Evolutionary conservation across 768 basidiomycete genomes (phyloP), one percentile per base, ranked within the genome.

Genomic region (Tephrocybe sp.): DNA sequence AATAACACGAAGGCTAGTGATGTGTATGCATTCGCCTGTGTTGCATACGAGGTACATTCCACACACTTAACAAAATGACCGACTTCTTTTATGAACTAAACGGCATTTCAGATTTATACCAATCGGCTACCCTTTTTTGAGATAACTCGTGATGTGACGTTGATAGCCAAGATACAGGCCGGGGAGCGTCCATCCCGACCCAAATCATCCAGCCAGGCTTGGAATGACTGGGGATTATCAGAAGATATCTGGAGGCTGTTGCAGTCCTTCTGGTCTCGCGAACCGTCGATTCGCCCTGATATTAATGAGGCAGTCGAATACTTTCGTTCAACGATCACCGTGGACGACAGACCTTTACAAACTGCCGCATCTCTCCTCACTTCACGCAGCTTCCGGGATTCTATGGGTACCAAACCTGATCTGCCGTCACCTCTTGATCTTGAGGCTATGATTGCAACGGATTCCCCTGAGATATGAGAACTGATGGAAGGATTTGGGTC

Each of bases 31-130:
- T 58, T 52, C 23, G 52, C 53, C 6, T 58, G 53, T 39, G 55
- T 55, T 16, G 47, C 49, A n/a, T 64, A 58, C 29, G 61, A 64
- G 55, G 62, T 60, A 33, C n/a, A 0, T n/a, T 19, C 33, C 15
- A 5, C 37, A 7, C 18, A 19, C 15, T 6, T 1, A n/a, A n/a
- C 21, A 9, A 3, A 29, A 3, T 15, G 8, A n/a, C n/a, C n/a
- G n/a, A n/a, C n/a, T n/a, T n/a, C n/a, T n/a, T n/a, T n/a, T n/a
- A n/a, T n/a, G n/a, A n/a, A n/a, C n/a, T n/a, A n/a, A n/a, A n/a
- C n/a, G n/a, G n/a, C n/a, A n/a, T n/a, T n/a, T n/a, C n/a, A n/a
- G n/a, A n/a, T n/a, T 24, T 22, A 4, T 31, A 7, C 39, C 27
- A 29, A 13, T 41, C 6, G 19, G 18, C 10, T 61, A 9, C 63